Percentiles rank a stretch among this genome's conserved stretches.
Conservation (phyloP, 1,284 basidiomycete species). For the Heliocybe sulcata region DNA sequence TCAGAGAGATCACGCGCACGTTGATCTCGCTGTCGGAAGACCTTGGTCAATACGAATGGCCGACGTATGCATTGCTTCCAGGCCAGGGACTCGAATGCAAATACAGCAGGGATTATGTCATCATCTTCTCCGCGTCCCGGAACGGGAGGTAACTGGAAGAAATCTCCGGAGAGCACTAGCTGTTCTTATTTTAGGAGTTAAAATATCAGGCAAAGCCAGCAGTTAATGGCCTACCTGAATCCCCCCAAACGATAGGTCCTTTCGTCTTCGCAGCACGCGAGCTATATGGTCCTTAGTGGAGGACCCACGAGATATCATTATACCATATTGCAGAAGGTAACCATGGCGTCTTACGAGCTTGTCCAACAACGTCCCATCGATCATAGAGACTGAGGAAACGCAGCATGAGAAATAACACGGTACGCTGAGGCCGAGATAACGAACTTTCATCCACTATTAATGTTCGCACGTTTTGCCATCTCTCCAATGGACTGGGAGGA, state of each 20-base stretch:
- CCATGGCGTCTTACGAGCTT: too few relatives aligned
- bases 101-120: constrained; percentile 33
- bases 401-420: constrained; percentile 1
- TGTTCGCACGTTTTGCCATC: constrained; percentile 47
- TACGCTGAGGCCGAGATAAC: constrained; percentile 12
- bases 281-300: constrained; percentile 37
- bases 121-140: constrained; percentile 30
- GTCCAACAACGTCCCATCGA: constrained; percentile 55
- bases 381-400: constrained; percentile 44
- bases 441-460: constrained; percentile 70
- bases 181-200: constrained; percentile 20
- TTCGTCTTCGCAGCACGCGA: constrained; percentile 38
- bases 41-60: constrained; percentile 28
- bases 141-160: constrained; percentile 77
- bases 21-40: constrained; percentile 45
- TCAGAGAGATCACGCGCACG: constrained; percentile 29
- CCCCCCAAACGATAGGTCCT: constrained; percentile 57
- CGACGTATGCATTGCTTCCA: constrained; percentile 44
- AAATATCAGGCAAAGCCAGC: constrained; percentile 6
- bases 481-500: too few relatives aligned
- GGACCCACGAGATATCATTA: constrained; percentile 12
- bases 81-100: constrained; percentile 61
- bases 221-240: constrained; percentile 43
- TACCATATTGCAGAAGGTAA: constrained; percentile 24
- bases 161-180: constrained; percentile 74